These are phyloP conservation scores for Casuarina glauca DNA, from an alignment of 306 rosid genomes.

Conservation along the genomic window DNA sequence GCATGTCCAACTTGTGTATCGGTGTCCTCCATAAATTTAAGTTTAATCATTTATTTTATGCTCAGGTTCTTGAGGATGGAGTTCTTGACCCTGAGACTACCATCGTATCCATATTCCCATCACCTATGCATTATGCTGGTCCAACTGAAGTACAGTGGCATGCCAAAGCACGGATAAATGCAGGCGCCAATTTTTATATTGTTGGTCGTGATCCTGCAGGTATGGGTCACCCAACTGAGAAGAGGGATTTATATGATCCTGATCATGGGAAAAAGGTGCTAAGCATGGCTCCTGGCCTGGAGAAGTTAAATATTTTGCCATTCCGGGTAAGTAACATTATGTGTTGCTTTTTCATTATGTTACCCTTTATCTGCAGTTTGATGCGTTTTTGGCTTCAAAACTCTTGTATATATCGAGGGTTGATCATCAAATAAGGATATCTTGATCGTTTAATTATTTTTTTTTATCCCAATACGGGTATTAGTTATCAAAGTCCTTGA, in stretches of 20 bases:
- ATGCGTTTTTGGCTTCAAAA: not conserved
- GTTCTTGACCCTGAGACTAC: constrained; percentile 95
- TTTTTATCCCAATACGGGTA: too few relatives aligned
- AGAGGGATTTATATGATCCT: constrained; percentile 89
- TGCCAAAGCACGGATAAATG: constrained; percentile 93
- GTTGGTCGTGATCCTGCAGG: constrained; percentile 99
- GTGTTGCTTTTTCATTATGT: not conserved
- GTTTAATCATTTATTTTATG: constrained; percentile 20
- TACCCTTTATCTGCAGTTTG: not conserved
- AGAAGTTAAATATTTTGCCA: constrained; percentile 93
- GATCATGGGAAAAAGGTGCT: constrained; percentile 96
- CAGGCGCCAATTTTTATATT: constrained; percentile 95
- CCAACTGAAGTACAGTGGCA: constrained; percentile 99
- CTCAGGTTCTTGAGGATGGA: constrained; percentile 92
- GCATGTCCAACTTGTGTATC: not conserved
- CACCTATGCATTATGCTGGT: constrained; percentile 99
- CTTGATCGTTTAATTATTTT: too few relatives aligned
- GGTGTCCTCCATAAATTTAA: not conserved
- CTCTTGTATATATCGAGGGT: not conserved
- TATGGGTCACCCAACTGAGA: constrained; percentile 95
- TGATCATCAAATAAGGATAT: not conserved
- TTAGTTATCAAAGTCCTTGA: not conserved
- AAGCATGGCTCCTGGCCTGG: constrained; percentile 97
- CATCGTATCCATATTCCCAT: constrained; percentile 86
- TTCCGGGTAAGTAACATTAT: constrained; percentile 57